Percentiles rank a stretch among this genome's conserved stretches.
phyloP scores from a whole-genome alignment of 345 rosid genomes.

The Stellera chamaejasme region DNA sequence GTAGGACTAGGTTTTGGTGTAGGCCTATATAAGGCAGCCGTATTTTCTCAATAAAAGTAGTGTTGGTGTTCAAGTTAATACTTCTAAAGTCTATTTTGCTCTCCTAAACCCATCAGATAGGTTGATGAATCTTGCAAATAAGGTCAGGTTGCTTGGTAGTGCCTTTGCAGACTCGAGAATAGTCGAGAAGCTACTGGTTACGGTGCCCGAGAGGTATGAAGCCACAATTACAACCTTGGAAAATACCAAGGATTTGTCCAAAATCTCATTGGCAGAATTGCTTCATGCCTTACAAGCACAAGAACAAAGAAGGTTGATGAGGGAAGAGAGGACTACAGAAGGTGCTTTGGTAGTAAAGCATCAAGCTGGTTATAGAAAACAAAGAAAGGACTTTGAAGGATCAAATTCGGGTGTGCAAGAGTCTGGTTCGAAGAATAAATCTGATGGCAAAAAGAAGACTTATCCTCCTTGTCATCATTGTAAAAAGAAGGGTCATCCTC shows the following conservation, averaged over 20 bases:
- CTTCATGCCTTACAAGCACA: not conserved
- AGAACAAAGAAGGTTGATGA: not conserved
- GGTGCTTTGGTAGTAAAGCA: not conserved
- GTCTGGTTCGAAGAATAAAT: not conserved
- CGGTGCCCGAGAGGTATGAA: not conserved
- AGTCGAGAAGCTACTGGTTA: not conserved
- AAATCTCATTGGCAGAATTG: not conserved
- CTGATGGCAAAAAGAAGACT: not conserved
- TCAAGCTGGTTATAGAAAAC: not conserved
- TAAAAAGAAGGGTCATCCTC: not conserved
- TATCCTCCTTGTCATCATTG: not conserved
- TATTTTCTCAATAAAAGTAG: too few relatives aligned
- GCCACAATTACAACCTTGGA: not conserved
- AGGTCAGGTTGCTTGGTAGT: not conserved
- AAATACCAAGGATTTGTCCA: not conserved
- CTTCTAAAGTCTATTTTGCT: too few relatives aligned
- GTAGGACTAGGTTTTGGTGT: too few relatives aligned
- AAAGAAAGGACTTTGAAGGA: not conserved
- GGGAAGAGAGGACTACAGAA: not conserved
- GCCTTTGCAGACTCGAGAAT: not conserved
- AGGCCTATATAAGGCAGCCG: too few relatives aligned
- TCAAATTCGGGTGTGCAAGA: not conserved
- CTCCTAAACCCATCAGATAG: too few relatives aligned
- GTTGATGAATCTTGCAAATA: not conserved
- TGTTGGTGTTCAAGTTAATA: too few relatives aligned